Conservation (phyloP, 805 yeast genomes). For the Yamadazyma olivae region DNA sequence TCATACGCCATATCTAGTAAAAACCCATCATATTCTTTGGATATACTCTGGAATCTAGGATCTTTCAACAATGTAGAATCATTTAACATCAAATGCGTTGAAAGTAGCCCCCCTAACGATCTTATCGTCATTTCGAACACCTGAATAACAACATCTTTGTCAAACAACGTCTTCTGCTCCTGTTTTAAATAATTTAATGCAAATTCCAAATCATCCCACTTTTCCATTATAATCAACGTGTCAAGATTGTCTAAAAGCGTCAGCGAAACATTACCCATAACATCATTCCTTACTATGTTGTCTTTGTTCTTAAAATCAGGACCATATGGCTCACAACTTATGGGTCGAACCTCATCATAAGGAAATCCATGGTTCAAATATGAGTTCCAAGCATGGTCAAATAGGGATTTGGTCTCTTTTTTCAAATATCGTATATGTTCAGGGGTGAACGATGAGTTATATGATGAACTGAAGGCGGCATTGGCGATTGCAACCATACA, state of each 20-base stretch:
- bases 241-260: slow-evolving; percentile 81
- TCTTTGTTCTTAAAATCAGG: slow-evolving; percentile 53
- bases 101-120: slow-evolving; percentile 75
- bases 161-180: slow-evolving; percentile 47
- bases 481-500: neutral
- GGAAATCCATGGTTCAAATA: slow-evolving; percentile 76
- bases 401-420: slow-evolving; percentile 52
- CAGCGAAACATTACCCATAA: slow-evolving; percentile 76
- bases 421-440: slow-evolving; percentile 29
- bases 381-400: slow-evolving; percentile 71
- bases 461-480: slow-evolving; percentile 1
- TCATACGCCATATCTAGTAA: slow-evolving; percentile 70
- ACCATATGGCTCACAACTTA: slow-evolving; percentile 65
- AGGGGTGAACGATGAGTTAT: slow-evolving; percentile 27
- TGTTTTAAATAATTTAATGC: slow-evolving; percentile 26
- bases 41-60: slow-evolving; percentile 31
- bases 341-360: slow-evolving; percentile 74
- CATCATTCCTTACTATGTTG: slow-evolving; percentile 72
- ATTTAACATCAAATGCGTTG: slow-evolving; percentile 59
- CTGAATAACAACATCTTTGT: slow-evolving; percentile 70
- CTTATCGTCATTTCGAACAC: slow-evolving; percentile 87
- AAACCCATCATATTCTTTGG: slow-evolving; percentile 60
- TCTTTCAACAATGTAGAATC: slow-evolving; percentile 16
- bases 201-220: slow-evolving; percentile 49
- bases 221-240: slow-evolving; percentile 70